These are phyloP conservation scores for Pseudogymnoascus sp. DNA, from an alignment of 2,329 filamentous ascomycete species.

Conservation along the genomic window DNA sequence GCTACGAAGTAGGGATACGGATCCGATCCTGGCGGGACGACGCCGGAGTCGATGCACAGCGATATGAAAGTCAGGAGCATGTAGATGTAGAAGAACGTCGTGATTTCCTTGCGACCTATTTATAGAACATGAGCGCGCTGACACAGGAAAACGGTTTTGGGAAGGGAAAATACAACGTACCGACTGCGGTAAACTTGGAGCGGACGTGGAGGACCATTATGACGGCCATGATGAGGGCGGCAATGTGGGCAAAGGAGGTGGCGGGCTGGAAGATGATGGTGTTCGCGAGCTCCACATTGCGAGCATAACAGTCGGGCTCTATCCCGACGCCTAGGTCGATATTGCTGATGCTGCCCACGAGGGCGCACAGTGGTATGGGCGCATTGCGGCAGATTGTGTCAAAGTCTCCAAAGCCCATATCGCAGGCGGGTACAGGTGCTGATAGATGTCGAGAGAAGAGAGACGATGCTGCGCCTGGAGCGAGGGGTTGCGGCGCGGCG, in stretches of 20 bases:
- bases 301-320: conserved; percentile 82
- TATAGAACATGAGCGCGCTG: conserved; percentile 11
- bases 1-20: conserved; percentile 89
- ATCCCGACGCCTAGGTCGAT: conserved; percentile 66
- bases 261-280: conserved; percentile 97
- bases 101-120: conserved; percentile 56
- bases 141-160: neutral
- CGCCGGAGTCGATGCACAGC: conserved; percentile 84
- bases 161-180: conserved; percentile 42
- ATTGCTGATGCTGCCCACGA: conserved; percentile 65
- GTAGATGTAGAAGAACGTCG: conserved; percentile 95
- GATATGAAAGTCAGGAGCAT: conserved; percentile 83
- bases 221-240: conserved; percentile 82
- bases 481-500: conserved; percentile 7
- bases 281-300: conserved; percentile 92
- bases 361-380: conserved; percentile 76
- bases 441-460: neutral
- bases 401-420: conserved; percentile 89
- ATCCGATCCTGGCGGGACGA: conserved; percentile 70
- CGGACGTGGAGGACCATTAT: conserved; percentile 96
- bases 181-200: conserved; percentile 96
- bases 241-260: conserved; percentile 83
- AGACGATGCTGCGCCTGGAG: conserved; percentile 8
- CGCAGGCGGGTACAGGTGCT: conserved; percentile 25
- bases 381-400: conserved; percentile 75